These are phyloP conservation scores for Plasmopara muralis DNA, from an alignment of 352 stramenopile species.

Conservation along the genomic window DNA sequence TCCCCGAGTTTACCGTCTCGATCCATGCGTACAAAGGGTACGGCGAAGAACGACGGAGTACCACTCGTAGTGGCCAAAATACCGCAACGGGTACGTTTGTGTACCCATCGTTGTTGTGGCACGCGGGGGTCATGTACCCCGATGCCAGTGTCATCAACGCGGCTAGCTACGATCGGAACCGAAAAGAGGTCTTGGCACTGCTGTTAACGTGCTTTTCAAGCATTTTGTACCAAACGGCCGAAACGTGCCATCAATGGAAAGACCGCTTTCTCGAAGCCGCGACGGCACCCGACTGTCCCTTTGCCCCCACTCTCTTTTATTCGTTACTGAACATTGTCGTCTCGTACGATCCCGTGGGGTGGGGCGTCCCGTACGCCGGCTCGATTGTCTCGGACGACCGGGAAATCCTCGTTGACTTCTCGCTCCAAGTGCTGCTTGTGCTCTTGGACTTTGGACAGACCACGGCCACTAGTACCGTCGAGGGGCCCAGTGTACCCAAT, in stretches of 20 bases:
- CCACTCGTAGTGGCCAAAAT: slow-evolving; percentile 38
- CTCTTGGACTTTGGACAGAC: slow-evolving; percentile 91
- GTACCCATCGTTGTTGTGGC: slow-evolving; percentile 76
- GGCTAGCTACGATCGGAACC: slow-evolving; percentile 88
- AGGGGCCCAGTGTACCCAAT: slow-evolving; percentile 45
- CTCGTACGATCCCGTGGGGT: slow-evolving; percentile 89
- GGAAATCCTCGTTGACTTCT: slow-evolving; percentile 87
- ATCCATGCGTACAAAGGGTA: slow-evolving; percentile 81
- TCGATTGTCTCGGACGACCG: slow-evolving; percentile 88
- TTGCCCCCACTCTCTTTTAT: slow-evolving; percentile 93
- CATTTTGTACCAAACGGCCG: slow-evolving; percentile 91
- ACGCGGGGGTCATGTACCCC: slow-evolving; percentile 71
- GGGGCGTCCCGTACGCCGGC: slow-evolving; percentile 83
- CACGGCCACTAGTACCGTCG: slow-evolving; percentile 33
- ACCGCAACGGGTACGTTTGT: slow-evolving; percentile 37
- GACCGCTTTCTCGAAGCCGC: slow-evolving; percentile 90
- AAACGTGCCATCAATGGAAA: slow-evolving; percentile 87
- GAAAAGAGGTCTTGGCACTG: slow-evolving; percentile 93
- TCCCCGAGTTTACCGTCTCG: slow-evolving; percentile 82
- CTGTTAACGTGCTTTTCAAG: slow-evolving; percentile 93
- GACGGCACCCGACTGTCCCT: slow-evolving; percentile 86
- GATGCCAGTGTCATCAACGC: slow-evolving; percentile 68
- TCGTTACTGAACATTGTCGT: slow-evolving; percentile 95
- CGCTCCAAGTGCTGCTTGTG: slow-evolving; percentile 90
- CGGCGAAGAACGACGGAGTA: slow-evolving; percentile 64